Conservation (phyloP, 2,329 filamentous ascomycete species). For the Pyricularia sp. region DNA sequence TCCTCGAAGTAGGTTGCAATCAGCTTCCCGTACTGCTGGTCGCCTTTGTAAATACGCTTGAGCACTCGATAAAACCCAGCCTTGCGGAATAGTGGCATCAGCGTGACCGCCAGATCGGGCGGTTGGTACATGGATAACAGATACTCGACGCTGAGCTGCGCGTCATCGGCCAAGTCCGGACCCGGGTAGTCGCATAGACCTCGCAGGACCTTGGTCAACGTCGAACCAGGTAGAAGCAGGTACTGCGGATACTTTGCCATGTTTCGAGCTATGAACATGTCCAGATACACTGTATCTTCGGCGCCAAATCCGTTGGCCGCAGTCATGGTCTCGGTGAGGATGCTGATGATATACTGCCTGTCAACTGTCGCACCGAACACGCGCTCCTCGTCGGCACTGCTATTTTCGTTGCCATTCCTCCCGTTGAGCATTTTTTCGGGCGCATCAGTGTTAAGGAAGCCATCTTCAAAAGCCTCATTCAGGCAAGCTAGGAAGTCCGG, state of each 20-base stretch:
- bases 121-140: constrained; percentile 89
- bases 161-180: constrained; percentile 76
- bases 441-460: constrained; percentile 72
- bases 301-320: constrained; percentile 57
- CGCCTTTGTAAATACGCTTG: constrained; percentile 75
- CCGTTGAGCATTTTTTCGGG: constrained; percentile 52
- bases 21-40: constrained; percentile 71
- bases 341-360: constrained; percentile 85
- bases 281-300: constrained; percentile 84
- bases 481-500: constrained; percentile 89
- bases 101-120: constrained; percentile 58
- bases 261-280: constrained; percentile 97
- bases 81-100: constrained; percentile 69
- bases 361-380: constrained; percentile 67
- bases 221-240: constrained; percentile 79
- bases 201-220: constrained; percentile 69
- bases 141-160: constrained; percentile 95
- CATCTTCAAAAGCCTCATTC: constrained; percentile 95
- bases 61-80: constrained; percentile 86
- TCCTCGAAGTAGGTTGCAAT: constrained; percentile 81
- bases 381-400: constrained; percentile 50
- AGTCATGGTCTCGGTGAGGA: constrained; percentile 85
- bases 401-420: constrained; percentile 14
- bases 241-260: constrained; percentile 96
- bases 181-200: constrained; percentile 81